Evolutionary conservation across 345 rosid species (phyloP), one percentile per base, ranked within the genome.

Genomic region (Murraya koenigii): DNA sequence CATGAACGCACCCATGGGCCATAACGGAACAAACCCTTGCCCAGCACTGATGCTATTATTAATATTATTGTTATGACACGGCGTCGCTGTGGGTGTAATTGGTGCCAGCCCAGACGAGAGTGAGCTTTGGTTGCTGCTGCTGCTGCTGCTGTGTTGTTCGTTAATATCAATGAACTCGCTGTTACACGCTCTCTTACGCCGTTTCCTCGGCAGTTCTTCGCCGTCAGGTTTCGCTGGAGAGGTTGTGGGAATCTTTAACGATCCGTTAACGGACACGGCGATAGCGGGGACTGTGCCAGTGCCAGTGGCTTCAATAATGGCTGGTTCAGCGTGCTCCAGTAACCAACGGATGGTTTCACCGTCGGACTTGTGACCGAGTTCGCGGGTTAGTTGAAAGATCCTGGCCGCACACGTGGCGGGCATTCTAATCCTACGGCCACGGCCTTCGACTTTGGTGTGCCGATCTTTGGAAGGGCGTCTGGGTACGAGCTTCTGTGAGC

Each of bases 361-460:
- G 26, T 92, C 98, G 54, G 93, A 89, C 81, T 87, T 92, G 78
- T 89, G 94, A 13, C 93, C 91, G 2, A 94, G 87, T 74, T 94
- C 94, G 39, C 91, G 85, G 17, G 96, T 93, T 61, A 91, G 80
- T n/a, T 93, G 97, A 75, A 93, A 93, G 63, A 92, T 78, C 88
- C 97, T 88, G n/a, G 94, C 92, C 35, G 95, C 95, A 70, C 94
- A 93, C 6, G 90, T 72, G 44, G 92, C 90, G 0, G 97, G 95
- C 77, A 94, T 87, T 69, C 95, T 90, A 69, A 92, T 80, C 82
- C 97, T 85, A 61, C 95, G 88, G 54, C 98, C 98, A 6, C 95
- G 94, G 47, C 98, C 98, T 72, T 93, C 97, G 7, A 93, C 98
- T 79, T 93, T 93, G 1, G 95, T 88, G 86, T 94, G 98, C 33